Conservation (phyloP, 768 basidiomycete species). For the Leccinum variicolor region DNA sequence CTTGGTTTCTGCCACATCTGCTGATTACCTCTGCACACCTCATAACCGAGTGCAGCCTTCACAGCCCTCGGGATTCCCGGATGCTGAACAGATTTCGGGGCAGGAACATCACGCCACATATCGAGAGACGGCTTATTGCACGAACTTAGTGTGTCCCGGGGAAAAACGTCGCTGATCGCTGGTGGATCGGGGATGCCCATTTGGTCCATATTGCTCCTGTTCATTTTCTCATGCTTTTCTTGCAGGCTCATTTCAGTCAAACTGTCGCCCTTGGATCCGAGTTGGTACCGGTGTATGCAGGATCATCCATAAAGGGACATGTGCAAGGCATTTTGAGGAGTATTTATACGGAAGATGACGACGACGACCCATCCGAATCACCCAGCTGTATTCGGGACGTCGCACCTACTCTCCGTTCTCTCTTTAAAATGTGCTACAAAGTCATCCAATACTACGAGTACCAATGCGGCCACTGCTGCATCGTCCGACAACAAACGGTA, state of each 20-base stretch:
- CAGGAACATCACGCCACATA: constrained; percentile 8
- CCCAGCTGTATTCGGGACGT: constrained; percentile 1
- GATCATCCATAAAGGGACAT: constrained; percentile 6
- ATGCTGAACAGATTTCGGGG: constrained; percentile 4
- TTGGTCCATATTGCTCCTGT: constrained; percentile 8
- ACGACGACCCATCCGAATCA: background rate
- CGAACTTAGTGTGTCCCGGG: constrained; percentile 3
- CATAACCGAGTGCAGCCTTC: background rate
- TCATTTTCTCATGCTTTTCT: constrained; percentile 16
- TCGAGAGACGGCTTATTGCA: constrained; percentile 12
- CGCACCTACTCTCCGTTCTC: background rate
- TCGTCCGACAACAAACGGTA: constrained; percentile 36
- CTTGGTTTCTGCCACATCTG: background rate
- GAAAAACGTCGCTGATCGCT: background rate
- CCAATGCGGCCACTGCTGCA: constrained; percentile 30
- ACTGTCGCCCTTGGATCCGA: background rate
- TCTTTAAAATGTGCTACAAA: constrained; percentile 32
- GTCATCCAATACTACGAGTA: constrained; percentile 33
- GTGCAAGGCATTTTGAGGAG: constrained; percentile 1
- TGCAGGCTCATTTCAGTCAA: constrained; percentile 6
- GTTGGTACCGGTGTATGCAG: constrained; percentile 2
- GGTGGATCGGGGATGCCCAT: constrained; percentile 4
- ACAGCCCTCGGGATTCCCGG: constrained; percentile 7
- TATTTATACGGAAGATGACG: constrained; percentile 21
- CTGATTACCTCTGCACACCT: constrained; percentile 1